These are phyloP conservation scores for Diplodia scrobiculata DNA, from an alignment of 2,329 filamentous ascomycete genomes.

Conservation along the genomic window DNA sequence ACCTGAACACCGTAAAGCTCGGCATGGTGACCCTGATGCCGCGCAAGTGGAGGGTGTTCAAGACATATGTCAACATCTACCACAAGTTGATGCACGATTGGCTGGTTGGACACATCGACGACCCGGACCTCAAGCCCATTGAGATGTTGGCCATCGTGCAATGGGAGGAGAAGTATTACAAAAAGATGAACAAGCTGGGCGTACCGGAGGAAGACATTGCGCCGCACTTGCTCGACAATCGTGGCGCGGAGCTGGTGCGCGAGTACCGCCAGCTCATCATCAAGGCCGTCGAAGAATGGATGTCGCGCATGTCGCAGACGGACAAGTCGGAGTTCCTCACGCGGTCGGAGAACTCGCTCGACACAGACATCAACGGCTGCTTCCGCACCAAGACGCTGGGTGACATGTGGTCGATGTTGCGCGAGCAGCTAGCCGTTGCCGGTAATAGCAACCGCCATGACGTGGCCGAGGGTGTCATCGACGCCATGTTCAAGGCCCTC, in stretches of 20 bases:
- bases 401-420: constrained; percentile 96
- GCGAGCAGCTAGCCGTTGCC: constrained; percentile 85
- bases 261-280: constrained; percentile 96
- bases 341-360: constrained; percentile 76
- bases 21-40: constrained; percentile 92
- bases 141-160: constrained; percentile 90
- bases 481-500: constrained; percentile 90
- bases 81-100: constrained; percentile 96
- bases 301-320: constrained; percentile 83
- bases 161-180: constrained; percentile 94
- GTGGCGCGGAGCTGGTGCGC: constrained; percentile 84
- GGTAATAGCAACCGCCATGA: constrained; percentile 82
- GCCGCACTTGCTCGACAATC: constrained; percentile 86
- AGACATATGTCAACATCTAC: constrained; percentile 87
- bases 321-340: constrained; percentile 81
- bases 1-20: constrained; percentile 89
- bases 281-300: constrained; percentile 94
- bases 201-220: constrained; percentile 73
- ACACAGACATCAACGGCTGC: constrained; percentile 84
- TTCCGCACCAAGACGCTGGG: constrained; percentile 89
- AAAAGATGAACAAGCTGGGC: constrained; percentile 90
- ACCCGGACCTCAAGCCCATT: constrained; percentile 78
- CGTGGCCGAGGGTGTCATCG: constrained; percentile 91
- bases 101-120: constrained; percentile 77
- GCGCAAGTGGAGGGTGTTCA: constrained; percentile 93